phyloP scores from a whole-genome alignment of 2,329 filamentous ascomycete genomes.

The Scedosporium apiospermum region DNA sequence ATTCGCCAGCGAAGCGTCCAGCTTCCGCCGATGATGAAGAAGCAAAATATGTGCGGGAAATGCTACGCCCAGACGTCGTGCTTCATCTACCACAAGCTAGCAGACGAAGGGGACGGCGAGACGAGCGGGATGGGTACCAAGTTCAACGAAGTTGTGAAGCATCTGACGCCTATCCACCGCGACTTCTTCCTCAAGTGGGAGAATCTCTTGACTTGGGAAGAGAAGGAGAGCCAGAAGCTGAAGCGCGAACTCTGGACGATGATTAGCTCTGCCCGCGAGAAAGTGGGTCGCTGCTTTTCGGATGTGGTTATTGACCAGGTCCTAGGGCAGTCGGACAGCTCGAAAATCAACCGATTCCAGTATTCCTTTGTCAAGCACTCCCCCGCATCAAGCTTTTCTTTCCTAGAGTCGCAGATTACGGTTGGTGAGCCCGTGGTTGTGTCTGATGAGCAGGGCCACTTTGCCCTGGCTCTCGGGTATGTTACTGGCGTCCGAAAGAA shows the following conservation, averaged over 20 bases:
- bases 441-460: conserved; percentile 90
- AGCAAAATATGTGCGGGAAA: conserved; percentile 68
- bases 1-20: conserved; percentile 70
- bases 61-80: conserved; percentile 90
- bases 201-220: conserved; percentile 82
- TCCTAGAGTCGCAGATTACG: conserved; percentile 79
- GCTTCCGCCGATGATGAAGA: conserved; percentile 78
- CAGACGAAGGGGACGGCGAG: conserved; percentile 73
- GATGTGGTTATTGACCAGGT: conserved; percentile 58
- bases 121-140: conserved; percentile 71
- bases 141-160: conserved; percentile 71
- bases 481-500: conserved; percentile 68
- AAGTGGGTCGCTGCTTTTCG: conserved; percentile 80
- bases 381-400: conserved; percentile 58
- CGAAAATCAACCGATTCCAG: conserved; percentile 83
- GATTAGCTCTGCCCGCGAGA: conserved; percentile 79
- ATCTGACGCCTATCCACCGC: conserved; percentile 65
- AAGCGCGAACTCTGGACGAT: conserved; percentile 94
- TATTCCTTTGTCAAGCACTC: conserved; percentile 76
- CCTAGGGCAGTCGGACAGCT: conserved; percentile 52
- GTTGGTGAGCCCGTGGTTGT: conserved; percentile 91
- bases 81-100: conserved; percentile 87
- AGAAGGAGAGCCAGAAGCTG: conserved; percentile 79
- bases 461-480: conserved; percentile 86
- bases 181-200: conserved; percentile 96